Conservation (phyloP, 805 yeast genomes). For the Candida saitoana region DNA sequence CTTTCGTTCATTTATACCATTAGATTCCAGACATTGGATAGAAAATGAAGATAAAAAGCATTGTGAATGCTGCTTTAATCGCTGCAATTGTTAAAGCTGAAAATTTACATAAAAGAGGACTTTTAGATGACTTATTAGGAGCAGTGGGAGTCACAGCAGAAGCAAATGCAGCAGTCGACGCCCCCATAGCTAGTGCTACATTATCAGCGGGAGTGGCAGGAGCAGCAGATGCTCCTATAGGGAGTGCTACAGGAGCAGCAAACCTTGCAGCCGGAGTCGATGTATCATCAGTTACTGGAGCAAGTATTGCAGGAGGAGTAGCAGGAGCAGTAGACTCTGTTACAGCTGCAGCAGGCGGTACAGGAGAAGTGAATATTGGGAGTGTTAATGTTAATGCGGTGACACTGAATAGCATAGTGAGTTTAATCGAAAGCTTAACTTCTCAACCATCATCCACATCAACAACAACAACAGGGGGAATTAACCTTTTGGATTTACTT, state of each 20-base stretch:
- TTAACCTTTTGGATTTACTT: too few relatives aligned
- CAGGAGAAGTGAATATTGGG: too few relatives aligned
- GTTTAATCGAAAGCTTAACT: too few relatives aligned
- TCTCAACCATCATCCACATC: too few relatives aligned
- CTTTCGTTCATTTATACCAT: slow-evolving; percentile 5
- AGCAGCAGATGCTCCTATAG: too few relatives aligned
- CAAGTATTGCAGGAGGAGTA: slow-evolving; percentile 4
- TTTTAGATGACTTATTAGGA: background rate
- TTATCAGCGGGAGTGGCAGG: too few relatives aligned
- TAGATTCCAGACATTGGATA: background rate
- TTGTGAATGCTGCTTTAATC: slow-evolving; percentile 1
- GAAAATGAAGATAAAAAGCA: background rate
- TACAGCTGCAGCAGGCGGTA: slow-evolving; percentile 9
- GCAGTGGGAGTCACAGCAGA: background rate
- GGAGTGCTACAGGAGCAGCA: too few relatives aligned
- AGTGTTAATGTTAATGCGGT: too few relatives aligned
- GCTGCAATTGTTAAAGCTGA: slow-evolving; percentile 1
- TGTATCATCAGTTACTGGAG: slow-evolving; percentile 4
- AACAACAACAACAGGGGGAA: too few relatives aligned
- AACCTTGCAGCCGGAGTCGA: slow-evolving; percentile 6
- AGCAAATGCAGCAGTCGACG: slow-evolving; percentile 7
- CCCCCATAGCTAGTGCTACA: background rate
- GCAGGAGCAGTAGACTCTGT: slow-evolving; percentile 9
- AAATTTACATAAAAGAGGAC: background rate
- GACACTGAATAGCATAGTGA: too few relatives aligned